A percentile compares a stretch with the other conserved stretches of the same genome.
These are phyloP conservation scores for Nannizziopsis arthrosporioides DNA, from an alignment of 2,329 filamentous ascomycete genomes.

Conservation along the genomic window DNA sequence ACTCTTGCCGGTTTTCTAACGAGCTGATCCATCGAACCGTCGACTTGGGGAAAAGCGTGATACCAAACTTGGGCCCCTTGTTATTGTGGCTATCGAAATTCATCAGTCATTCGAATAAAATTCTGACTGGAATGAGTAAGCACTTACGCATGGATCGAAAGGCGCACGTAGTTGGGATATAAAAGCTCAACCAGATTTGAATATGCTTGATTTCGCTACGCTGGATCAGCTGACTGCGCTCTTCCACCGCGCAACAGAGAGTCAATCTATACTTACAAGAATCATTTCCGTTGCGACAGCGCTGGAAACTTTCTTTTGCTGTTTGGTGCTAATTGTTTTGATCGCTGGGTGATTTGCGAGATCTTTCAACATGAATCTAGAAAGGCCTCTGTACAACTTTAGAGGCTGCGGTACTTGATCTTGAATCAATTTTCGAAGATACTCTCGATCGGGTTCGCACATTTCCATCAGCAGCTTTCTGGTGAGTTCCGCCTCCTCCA, in stretches of 20 bases:
- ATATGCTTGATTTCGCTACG: constrained; percentile 5
- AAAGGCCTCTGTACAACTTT: constrained; percentile 1
- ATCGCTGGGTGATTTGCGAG: not conserved
- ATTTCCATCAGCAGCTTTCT: constrained; percentile 1
- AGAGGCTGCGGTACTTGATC: constrained; percentile 1
- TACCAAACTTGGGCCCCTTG: constrained; percentile 4
- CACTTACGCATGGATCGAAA: constrained; percentile 5
- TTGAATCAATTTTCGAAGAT: not conserved
- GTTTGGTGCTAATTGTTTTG: constrained; percentile 1
- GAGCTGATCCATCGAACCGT: not conserved
- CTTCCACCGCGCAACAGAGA: not conserved
- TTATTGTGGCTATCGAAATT: not conserved
- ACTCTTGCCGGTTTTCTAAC: not conserved
- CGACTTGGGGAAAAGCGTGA: constrained; percentile 2
- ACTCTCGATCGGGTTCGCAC: not conserved
- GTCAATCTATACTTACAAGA: not conserved
- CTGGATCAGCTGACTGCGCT: not conserved
- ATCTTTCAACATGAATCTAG: constrained; percentile 2
- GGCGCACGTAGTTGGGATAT: constrained; percentile 2
- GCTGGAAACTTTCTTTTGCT: constrained; percentile 2
- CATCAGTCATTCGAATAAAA: not conserved
- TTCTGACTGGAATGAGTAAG: not conserved
- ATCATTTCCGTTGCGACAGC: constrained; percentile 4
- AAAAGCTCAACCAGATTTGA: constrained; percentile 4
- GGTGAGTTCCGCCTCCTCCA: constrained; percentile 3